Conservation (phyloP, 1,284 basidiomycete genomes). For the Porogramme epimiltina region DNA sequence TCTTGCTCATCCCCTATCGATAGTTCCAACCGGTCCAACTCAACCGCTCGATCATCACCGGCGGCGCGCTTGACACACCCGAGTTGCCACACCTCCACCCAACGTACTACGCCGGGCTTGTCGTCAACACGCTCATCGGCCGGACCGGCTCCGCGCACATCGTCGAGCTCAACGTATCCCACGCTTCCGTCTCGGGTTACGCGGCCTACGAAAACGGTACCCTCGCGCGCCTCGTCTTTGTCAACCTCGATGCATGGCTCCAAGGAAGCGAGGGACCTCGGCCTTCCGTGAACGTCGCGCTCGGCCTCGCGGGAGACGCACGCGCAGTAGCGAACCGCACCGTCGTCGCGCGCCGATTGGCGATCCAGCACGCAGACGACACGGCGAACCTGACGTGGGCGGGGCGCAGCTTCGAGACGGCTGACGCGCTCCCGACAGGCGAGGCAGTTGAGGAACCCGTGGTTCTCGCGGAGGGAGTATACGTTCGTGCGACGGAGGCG, state of each 20-base stretch:
- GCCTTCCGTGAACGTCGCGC: slow-evolving; percentile 45
- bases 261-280: slow-evolving; percentile 33
- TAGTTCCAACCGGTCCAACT: slow-evolving; percentile 60
- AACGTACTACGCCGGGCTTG: slow-evolving; percentile 61
- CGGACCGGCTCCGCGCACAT: slow-evolving; percentile 39
- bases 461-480: slow-evolving; percentile 43
- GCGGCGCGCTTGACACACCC: slow-evolving; percentile 46
- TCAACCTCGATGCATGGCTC: slow-evolving; percentile 59
- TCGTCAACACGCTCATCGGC: slow-evolving; percentile 46
- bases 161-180: slow-evolving; percentile 55
- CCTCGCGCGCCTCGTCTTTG: slow-evolving; percentile 54
- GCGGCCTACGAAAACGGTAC: slow-evolving; percentile 53
- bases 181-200: slow-evolving; percentile 58
- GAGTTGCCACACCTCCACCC: slow-evolving; percentile 59
- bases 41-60: slow-evolving; percentile 53
- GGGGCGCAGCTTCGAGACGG: slow-evolving; percentile 66
- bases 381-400: slow-evolving; percentile 59
- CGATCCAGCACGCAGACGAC: slow-evolving; percentile 55
- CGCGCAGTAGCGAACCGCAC: too few species aligned
- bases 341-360: slow-evolving; percentile 14
- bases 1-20: neutral
- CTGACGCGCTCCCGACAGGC: slow-evolving; percentile 47
- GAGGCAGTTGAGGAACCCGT: slow-evolving; percentile 35
- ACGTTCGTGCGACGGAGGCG: slow-evolving; percentile 57
- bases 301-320: slow-evolving; percentile 27